Percentiles rank a stretch among this genome's conserved stretches.
Evolutionary conservation across 768 basidiomycete species (phyloP).

Genomic region (Suillus bovinus): DNA sequence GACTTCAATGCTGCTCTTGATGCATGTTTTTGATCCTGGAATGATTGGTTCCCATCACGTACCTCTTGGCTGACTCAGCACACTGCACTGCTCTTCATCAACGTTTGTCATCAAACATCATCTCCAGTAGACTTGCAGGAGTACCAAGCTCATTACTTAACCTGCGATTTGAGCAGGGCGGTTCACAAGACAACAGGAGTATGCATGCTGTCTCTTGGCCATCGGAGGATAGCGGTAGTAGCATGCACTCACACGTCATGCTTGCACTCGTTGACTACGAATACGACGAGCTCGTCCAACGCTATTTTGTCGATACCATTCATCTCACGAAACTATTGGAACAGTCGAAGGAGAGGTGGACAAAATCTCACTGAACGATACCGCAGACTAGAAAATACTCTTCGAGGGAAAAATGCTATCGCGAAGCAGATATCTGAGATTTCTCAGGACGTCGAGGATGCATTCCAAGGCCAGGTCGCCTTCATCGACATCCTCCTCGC

Average conservation of each 20-base stretch:
- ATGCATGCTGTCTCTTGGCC: conserved; percentile 22
- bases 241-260: background rate
- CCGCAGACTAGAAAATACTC: conserved; percentile 51
- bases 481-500: background rate
- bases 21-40: no score
- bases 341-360: conserved; percentile 37
- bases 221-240: conserved; percentile 6
- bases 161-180: background rate
- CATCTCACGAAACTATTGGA: conserved; percentile 1
- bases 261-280: conserved; percentile 12
- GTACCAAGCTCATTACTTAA: background rate
- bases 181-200: background rate
- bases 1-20: no score
- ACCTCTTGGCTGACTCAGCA: conserved; percentile 5
- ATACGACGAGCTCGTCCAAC: background rate
- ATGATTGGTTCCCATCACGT: no score
- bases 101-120: background rate
- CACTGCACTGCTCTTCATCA: background rate
- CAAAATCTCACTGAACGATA: conserved; percentile 63
- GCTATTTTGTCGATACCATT: background rate
- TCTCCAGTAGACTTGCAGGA: background rate
- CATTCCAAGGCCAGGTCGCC: conserved; percentile 4
- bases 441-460: conserved; percentile 13
- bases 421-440: conserved; percentile 31
- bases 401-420: conserved; percentile 45